Evolutionary conservation across 768 basidiomycete species (phyloP).

Genomic region (Mycena polygramma): DNA sequence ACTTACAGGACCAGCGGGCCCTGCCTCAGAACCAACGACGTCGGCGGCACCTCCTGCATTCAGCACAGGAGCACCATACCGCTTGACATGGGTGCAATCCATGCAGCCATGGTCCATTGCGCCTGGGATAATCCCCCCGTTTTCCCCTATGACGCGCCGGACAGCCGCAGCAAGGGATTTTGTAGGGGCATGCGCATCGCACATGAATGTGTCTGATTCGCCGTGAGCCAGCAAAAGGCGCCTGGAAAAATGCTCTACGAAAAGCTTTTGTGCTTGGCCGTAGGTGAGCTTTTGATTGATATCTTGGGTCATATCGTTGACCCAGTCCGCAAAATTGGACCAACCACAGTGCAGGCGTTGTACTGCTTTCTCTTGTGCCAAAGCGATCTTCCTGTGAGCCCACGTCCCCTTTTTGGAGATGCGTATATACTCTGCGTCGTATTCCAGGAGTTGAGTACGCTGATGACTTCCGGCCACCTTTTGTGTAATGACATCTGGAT

Average conservation of each 20-base stretch:
- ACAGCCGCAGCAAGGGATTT: constrained; percentile 26
- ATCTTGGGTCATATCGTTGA: constrained; percentile 37
- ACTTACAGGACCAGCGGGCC: constrained; percentile 10
- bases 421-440: constrained; percentile 38
- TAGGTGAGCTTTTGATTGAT: constrained; percentile 27
- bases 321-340: constrained; percentile 45
- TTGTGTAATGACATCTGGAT: constrained; percentile 39
- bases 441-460: constrained; percentile 28
- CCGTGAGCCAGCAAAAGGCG: constrained; percentile 45
- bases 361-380: constrained; percentile 44
- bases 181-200: constrained; percentile 32
- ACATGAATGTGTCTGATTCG: constrained; percentile 17
- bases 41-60: not conserved
- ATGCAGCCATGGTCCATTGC: constrained; percentile 20
- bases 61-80: not conserved
- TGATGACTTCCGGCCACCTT: not conserved
- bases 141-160: constrained; percentile 30
- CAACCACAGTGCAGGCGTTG: constrained; percentile 43
- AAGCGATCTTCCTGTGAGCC: constrained; percentile 28
- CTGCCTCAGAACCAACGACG: constrained; percentile 33
- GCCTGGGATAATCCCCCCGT: constrained; percentile 29
- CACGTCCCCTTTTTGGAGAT: constrained; percentile 45
- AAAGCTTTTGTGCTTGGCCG: constrained; percentile 41
- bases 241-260: constrained; percentile 25
- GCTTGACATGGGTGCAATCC: constrained; percentile 31